Conservation (phyloP, 1,139 yeast genomes). For the Pneumocystis jirovecii region DNA sequence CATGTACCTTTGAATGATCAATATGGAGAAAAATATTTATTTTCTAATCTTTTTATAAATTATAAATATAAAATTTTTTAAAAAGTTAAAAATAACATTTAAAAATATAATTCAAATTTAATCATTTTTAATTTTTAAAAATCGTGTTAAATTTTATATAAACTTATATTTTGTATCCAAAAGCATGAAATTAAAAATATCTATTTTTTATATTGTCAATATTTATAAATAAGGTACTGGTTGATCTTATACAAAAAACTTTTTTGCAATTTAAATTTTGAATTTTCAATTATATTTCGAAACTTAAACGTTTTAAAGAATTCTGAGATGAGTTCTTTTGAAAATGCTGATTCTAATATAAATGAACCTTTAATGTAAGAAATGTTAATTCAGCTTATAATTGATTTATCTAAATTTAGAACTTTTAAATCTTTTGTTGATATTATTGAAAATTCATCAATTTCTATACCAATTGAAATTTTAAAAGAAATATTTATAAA, state of each 20-base stretch:
- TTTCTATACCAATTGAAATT: not conserved
- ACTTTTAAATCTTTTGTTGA: not conserved
- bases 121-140: too few species aligned
- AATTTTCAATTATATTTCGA: not conserved
- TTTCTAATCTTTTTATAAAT: conserved; percentile 57
- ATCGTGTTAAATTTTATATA: too few species aligned
- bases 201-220: not conserved
- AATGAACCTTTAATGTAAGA: not conserved
- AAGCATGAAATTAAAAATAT: not conserved
- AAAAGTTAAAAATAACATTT: not conserved
- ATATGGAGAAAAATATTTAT: conserved; percentile 66
- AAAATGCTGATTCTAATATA: not conserved
- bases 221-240: not conserved
- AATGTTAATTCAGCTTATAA: not conserved
- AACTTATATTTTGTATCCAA: too few species aligned
- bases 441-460: not conserved
- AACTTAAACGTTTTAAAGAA: not conserved
- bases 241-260: not conserved
- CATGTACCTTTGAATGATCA: conserved; percentile 59
- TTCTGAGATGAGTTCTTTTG: not conserved
- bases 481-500: not conserved
- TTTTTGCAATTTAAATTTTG: not conserved
- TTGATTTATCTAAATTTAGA: not conserved
- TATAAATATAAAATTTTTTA: not conserved
- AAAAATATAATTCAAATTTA: too few species aligned